Evolutionary conservation across 192 early-diverging fungal species (phyloP).

Genomic region (Paraglomus brasilianum): DNA sequence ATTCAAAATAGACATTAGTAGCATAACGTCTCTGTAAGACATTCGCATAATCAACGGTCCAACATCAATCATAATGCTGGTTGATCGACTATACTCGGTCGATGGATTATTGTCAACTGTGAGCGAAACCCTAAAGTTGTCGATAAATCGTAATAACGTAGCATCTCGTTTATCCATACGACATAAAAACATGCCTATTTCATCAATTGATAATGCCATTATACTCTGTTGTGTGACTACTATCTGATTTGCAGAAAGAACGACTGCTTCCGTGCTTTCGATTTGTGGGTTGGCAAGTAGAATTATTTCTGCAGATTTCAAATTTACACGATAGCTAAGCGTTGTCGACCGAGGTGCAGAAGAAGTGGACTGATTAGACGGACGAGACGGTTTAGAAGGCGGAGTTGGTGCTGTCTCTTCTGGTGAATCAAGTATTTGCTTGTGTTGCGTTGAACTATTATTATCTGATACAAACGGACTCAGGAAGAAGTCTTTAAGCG

Average conservation of each 20-base stretch:
- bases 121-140: constrained; percentile 83
- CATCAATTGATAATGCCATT: constrained; percentile 71
- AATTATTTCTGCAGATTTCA: constrained; percentile 81
- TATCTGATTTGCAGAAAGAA: constrained; percentile 78
- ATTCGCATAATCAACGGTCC: constrained; percentile 77
- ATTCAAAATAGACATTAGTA: constrained; percentile 83
- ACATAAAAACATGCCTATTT: constrained; percentile 90
- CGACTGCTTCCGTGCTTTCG: constrained; percentile 80
- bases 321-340: constrained; percentile 73
- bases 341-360: constrained; percentile 34
- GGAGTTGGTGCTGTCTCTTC: constrained; percentile 8
- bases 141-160: constrained; percentile 81
- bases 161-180: constrained; percentile 79
- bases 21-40: constrained; percentile 81
- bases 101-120: constrained; percentile 73
- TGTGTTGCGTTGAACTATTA: neutral
- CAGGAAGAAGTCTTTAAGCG: constrained; percentile 74
- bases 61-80: constrained; percentile 71
- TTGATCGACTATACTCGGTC: constrained; percentile 58
- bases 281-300: constrained; percentile 74
- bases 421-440: neutral
- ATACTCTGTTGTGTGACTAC: constrained; percentile 78
- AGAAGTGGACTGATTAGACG: neutral
- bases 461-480: constrained; percentile 47
- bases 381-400: neutral